A percentile compares a stretch with the other conserved stretches of the same genome.
Conservation (phyloP, 2,329 filamentous ascomycete species). For the Byssothecium circinans region DNA sequence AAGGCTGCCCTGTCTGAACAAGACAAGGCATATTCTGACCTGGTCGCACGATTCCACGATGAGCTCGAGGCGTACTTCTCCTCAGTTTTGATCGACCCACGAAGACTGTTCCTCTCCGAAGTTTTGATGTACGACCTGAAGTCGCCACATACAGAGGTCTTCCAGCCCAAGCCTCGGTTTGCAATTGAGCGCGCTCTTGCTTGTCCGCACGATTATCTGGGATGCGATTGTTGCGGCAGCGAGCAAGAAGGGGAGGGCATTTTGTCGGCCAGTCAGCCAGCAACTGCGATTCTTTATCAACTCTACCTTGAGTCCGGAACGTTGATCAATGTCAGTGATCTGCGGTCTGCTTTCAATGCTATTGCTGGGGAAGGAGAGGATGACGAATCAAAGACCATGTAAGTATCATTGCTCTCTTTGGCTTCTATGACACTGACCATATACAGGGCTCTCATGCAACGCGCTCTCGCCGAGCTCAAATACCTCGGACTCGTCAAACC, state of each 20-base stretch:
- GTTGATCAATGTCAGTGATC: conserved; percentile 76
- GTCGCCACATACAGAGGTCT: conserved; percentile 70
- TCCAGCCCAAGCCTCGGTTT: conserved; percentile 71
- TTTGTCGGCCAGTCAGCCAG: conserved; percentile 64
- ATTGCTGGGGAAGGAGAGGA: conserved; percentile 58
- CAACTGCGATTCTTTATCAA: conserved; percentile 74
- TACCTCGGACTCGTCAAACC: conserved; percentile 84
- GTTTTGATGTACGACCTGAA: conserved; percentile 74
- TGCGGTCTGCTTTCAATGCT: conserved; percentile 75
- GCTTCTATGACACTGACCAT: conserved; percentile 12
- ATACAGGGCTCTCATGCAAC: conserved; percentile 73
- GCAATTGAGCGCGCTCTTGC: conserved; percentile 72
- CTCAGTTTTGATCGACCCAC: conserved; percentile 51
- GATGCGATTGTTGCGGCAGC: conserved; percentile 66
- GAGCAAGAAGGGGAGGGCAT: conserved; percentile 43
- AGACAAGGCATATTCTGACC: conserved; percentile 69
- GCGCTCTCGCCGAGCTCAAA: conserved; percentile 79
- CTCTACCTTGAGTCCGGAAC: conserved; percentile 76
- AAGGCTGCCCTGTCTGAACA: conserved; percentile 69
- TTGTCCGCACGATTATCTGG: conserved; percentile 75
- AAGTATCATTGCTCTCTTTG: conserved; percentile 20
- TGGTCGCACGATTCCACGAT: conserved; percentile 61
- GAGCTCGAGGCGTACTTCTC: conserved; percentile 54
- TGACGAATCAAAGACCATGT: conserved; percentile 52
- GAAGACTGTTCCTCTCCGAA: conserved; percentile 65